Conservation (phyloP, 495 filamentous ascomycete genomes). For the Aspergillus egyptiacus region DNA sequence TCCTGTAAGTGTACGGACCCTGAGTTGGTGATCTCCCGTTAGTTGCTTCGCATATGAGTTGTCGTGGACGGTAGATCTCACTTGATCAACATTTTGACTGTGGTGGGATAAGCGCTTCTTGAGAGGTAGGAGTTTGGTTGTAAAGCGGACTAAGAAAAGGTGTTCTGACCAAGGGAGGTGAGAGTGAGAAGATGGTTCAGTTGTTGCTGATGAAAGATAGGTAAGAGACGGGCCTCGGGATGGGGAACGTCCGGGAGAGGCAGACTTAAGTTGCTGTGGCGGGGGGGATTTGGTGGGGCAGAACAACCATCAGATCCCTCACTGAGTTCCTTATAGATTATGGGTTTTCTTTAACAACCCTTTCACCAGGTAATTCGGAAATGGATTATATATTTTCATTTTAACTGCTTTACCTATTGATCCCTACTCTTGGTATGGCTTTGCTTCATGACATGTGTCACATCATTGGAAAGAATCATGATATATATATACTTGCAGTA, state of each 20-base stretch:
- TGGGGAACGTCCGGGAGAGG: too few species aligned
- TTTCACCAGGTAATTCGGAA: too few species aligned
- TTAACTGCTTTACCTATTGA: too few species aligned
- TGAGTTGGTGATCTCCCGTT: slow-evolving; percentile 30
- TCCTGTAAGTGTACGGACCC: slow-evolving; percentile 94
- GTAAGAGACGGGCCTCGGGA: slow-evolving; percentile 11
- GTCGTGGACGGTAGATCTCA: slow-evolving; percentile 18
- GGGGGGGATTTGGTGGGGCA: slow-evolving; percentile 21
- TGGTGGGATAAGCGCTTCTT: background rate
- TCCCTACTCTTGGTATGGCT: too few species aligned
- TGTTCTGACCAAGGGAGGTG: slow-evolving; percentile 2
- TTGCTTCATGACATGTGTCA: background rate
- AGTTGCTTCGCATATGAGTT: background rate
- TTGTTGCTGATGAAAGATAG: slow-evolving; percentile 10
- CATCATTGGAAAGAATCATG: background rate
- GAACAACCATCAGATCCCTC: too few species aligned
- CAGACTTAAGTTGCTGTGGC: slow-evolving; percentile 16
- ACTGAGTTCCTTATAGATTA: too few species aligned
- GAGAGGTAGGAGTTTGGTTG: background rate
- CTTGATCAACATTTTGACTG: slow-evolving; percentile 47
- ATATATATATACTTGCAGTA: slow-evolving; percentile 4
- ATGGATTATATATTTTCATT: too few species aligned
- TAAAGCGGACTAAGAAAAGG: background rate
- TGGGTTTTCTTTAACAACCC: too few species aligned
- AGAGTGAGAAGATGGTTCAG: slow-evolving; percentile 19